phyloP scores from a whole-genome alignment of 2,329 filamentous ascomycete species.

The Herpotrichia juniperi region DNA sequence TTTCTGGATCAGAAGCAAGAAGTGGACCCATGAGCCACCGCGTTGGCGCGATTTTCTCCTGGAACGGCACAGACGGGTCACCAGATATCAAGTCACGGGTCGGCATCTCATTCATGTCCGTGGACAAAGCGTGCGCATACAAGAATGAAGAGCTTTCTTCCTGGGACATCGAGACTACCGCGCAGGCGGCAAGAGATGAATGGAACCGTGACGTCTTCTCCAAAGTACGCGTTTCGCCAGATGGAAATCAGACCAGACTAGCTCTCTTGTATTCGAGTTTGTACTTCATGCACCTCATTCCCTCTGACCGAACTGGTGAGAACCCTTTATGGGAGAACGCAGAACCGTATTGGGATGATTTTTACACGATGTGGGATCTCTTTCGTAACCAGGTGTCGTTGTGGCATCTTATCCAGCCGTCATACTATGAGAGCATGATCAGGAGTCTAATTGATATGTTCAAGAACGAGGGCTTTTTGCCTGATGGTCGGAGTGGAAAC shows the following conservation, averaged over 20 bases:
- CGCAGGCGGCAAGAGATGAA: conserved; percentile 47
- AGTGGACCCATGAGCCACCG: conserved; percentile 48
- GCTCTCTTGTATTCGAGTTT: conserved; percentile 41
- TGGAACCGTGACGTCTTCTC: conserved; percentile 63
- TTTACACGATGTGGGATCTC: conserved; percentile 76
- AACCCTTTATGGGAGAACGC: conserved; percentile 71
- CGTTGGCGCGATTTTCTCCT: conserved; percentile 60
- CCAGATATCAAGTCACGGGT: conserved; percentile 56
- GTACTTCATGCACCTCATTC: conserved; percentile 46
- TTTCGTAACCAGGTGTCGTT: conserved; percentile 60
- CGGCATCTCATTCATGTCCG: conserved; percentile 56
- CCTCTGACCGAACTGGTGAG: conserved; percentile 58
- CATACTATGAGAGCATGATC: conserved; percentile 70
- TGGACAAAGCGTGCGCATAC: conserved; percentile 56
- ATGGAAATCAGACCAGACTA: conserved; percentile 38
- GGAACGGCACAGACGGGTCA: conserved; percentile 40
- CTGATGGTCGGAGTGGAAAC: conserved; percentile 65
- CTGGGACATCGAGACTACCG: conserved; percentile 50
- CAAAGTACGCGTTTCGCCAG: conserved; percentile 54
- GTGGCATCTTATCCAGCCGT: conserved; percentile 68
- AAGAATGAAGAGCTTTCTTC: conserved; percentile 52
- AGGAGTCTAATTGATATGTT: conserved; percentile 70
- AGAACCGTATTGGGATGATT: conserved; percentile 73
- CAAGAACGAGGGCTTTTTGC: conserved; percentile 68
- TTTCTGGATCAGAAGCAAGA: conserved; percentile 28